A percentile compares a stretch with the other conserved stretches of the same genome.
These are phyloP conservation scores for Pezicula neosporulosa DNA, from an alignment of 2,329 filamentous ascomycete species.

Conservation along the genomic window DNA sequence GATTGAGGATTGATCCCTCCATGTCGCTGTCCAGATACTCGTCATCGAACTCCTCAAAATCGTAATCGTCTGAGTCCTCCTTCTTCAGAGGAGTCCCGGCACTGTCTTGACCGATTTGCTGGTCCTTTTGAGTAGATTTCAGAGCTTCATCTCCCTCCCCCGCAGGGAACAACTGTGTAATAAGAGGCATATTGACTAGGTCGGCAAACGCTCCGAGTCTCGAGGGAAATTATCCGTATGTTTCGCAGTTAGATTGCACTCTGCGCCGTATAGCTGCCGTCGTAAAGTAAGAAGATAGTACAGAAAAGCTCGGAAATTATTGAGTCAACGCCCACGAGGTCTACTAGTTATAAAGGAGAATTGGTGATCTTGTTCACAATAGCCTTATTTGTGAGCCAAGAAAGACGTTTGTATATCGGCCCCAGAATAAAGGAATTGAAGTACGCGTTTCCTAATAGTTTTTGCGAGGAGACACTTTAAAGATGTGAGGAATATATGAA, in stretches of 20 bases:
- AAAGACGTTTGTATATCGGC: background rate
- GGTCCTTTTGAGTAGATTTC: conserved; percentile 1
- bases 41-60: conserved; percentile 19
- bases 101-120: background rate
- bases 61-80: conserved; percentile 11
- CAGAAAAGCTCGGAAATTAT: too few species aligned
- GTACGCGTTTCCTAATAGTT: background rate
- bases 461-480: background rate
- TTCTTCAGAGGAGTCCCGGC: conserved; percentile 6
- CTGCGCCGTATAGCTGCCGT: background rate
- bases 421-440: background rate
- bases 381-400: too few species aligned
- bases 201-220: background rate
- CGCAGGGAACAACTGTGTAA: conserved; percentile 17
- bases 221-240: background rate
- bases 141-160: conserved; percentile 10
- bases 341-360: too few species aligned
- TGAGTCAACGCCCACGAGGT: too few species aligned
- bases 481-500: background rate
- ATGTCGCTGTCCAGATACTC: conserved; percentile 23
- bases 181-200: conserved; percentile 18
- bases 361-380: too few species aligned
- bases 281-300: background rate
- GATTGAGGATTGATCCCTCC: conserved; percentile 22
- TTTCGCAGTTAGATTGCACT: conserved; percentile 4